Base-by-base conservation (phyloP, 495 filamentous ascomycete species). In the Schizothecium vesticola region DNA sequence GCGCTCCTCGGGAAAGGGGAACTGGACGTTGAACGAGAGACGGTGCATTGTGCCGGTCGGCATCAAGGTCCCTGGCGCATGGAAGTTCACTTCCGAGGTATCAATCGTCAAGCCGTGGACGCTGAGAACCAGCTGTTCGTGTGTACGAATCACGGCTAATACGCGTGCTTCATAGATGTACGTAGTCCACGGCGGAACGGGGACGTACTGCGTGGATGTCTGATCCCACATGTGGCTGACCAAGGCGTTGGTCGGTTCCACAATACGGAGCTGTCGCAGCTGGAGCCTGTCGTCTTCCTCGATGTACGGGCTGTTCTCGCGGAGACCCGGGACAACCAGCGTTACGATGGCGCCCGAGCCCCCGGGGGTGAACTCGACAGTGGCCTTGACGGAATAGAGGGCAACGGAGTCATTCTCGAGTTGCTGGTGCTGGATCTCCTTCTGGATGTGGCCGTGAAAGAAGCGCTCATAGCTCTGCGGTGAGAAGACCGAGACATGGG, bases 271-370 rank as follows among this genome's bases (percentile, higher is more conserved):
- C 69, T 83, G 80, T 13, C 81, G 77, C 56, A 83, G 73, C 62
- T 77, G 74, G n/a, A 83, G 69, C 55, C 77, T 63, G 63, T 83
- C 81, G 56, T 80, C 81, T 55, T 81, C 73, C 33, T 81, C 75
- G 36, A 83, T 69, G 58, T 75, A 73, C 5, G 81, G 81, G 11
- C 70, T 80, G 59, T 81, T 77, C 63, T 83, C 81, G 26, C 78
- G 71, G 29, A 83, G 75, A 3, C 81, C 81, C 7, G 80, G 81
- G 26, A 82, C 75, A 10, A 78, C 63, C 16, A 71, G 59, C 25
- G 63, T 71, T 2, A 72, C 62, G 10, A 56, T 56, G 12, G 67
- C 68, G 1, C 31, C 31, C 31, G 58, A 22, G 24, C n/a, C 29
- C 21, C 60, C 31, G 22, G 61, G 24, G 28, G 11, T 12, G 21